Conservation (phyloP, 2,329 filamentous ascomycete species). For the Diaporthe sp. region DNA sequence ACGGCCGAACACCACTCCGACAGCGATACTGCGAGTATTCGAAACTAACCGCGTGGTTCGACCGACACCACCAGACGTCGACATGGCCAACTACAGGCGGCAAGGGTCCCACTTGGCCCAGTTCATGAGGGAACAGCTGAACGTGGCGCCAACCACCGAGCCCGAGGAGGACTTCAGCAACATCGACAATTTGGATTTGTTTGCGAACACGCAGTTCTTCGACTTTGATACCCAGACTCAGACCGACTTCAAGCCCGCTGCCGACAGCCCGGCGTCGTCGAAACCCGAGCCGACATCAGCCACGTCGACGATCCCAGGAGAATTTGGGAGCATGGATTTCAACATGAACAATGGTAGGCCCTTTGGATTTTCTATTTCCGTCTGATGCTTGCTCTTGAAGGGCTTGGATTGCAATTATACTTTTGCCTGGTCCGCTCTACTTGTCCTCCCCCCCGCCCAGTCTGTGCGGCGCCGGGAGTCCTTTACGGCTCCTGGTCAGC, state of each 20-base stretch:
- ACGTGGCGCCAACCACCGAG: slow-evolving; percentile 75
- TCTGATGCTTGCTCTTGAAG: neutral
- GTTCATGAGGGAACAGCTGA: slow-evolving; percentile 85
- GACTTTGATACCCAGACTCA: slow-evolving; percentile 80
- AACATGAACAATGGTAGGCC: slow-evolving; percentile 44
- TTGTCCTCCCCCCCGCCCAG: neutral
- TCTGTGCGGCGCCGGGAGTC: neutral
- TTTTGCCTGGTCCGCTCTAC: neutral
- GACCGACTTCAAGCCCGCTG: slow-evolving; percentile 64
- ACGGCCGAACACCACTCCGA: neutral
- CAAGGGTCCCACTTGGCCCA: slow-evolving; percentile 90
- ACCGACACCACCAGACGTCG: slow-evolving; percentile 34
- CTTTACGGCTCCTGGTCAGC: neutral
- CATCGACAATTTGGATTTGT: slow-evolving; percentile 81
- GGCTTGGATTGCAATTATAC: neutral
- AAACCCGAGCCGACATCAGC: slow-evolving; percentile 55
- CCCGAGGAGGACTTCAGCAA: slow-evolving; percentile 71
- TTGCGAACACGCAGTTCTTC: slow-evolving; percentile 87
- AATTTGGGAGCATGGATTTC: slow-evolving; percentile 65
- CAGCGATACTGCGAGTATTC: neutral
- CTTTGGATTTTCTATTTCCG: slow-evolving; percentile 27
- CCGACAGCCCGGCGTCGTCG: slow-evolving; percentile 54
- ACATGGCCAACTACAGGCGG: slow-evolving; percentile 82
- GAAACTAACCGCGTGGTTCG: slow-evolving; percentile 6
- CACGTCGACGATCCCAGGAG: slow-evolving; percentile 57